phyloP scores from a whole-genome alignment of 1,284 basidiomycete species.

The Boletus subluridellus region DNA sequence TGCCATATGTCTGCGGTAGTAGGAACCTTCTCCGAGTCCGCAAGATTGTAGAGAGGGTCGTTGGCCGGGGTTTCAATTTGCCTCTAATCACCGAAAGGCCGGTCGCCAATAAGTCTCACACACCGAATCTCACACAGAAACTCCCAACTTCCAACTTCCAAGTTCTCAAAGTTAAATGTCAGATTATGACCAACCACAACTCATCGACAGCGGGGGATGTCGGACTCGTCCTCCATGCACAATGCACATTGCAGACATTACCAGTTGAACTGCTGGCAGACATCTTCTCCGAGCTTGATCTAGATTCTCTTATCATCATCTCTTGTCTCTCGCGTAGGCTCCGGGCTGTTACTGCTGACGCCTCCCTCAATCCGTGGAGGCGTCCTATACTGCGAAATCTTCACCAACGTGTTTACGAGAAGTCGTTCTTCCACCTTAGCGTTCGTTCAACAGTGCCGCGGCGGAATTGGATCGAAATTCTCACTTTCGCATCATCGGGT shows the following conservation, averaged over 20 bases:
- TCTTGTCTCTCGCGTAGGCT: conserved; percentile 60
- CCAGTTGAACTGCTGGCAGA: conserved; percentile 74
- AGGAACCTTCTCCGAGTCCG: no score
- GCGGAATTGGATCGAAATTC: conserved; percentile 71
- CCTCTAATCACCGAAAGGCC: not conserved
- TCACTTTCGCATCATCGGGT: conserved; percentile 53
- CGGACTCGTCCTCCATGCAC: not conserved
- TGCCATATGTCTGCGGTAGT: no score
- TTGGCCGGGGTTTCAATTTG: no score
- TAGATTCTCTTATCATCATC: conserved; percentile 53
- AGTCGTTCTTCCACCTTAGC: conserved; percentile 53
- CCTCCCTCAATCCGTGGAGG: conserved; percentile 70
- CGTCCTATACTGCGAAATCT: conserved; percentile 60
- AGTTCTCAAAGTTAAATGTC: not conserved
- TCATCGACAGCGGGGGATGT: not conserved
- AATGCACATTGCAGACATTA: conserved; percentile 45
- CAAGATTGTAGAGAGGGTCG: no score
- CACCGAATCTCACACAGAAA: no score
- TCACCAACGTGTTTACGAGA: conserved; percentile 45
- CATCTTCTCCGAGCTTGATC: conserved; percentile 62
- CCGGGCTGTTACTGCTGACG: conserved; percentile 53
- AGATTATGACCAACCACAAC: conserved; percentile 2
- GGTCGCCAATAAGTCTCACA: not conserved
- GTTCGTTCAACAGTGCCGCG: conserved; percentile 60
- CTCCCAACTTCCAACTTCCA: not conserved